These are phyloP conservation scores for Aspergillus heteromorphus DNA, from an alignment of 495 filamentous ascomycete genomes.

Conservation along the genomic window DNA sequence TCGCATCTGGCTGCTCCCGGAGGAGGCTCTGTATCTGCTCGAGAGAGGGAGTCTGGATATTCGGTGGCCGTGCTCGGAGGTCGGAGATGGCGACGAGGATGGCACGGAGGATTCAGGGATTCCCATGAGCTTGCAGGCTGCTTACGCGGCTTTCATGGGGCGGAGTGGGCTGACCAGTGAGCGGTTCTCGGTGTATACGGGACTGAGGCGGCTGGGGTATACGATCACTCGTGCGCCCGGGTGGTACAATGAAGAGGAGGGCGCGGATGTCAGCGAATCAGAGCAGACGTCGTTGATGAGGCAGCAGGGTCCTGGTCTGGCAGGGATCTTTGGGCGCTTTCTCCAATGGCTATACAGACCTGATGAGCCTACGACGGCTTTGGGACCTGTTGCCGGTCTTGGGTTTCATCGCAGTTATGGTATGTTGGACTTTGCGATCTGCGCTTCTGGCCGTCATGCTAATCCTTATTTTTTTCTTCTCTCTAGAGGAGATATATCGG, in stretches of 20 bases:
- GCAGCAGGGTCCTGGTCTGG: constrained; percentile 25
- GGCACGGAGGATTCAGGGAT: constrained; percentile 50
- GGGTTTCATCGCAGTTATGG: constrained; percentile 77
- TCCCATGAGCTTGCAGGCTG: constrained; percentile 84
- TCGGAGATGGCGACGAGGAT: constrained; percentile 24
- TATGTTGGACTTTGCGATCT: constrained; percentile 13
- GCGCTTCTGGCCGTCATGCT: neutral
- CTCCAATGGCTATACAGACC: constrained; percentile 31
- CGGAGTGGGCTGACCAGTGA: constrained; percentile 64
- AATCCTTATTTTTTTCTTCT: neutral
- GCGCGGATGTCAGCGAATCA: neutral
- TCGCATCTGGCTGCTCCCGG: constrained; percentile 76
- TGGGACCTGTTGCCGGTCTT: constrained; percentile 67
- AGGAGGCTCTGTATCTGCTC: constrained; percentile 84
- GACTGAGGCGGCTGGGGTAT: constrained; percentile 80
- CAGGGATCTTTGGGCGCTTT: constrained; percentile 29
- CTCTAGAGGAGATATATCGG: constrained; percentile 62
- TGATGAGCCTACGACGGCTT: constrained; percentile 19
- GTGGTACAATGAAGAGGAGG: constrained; percentile 37
- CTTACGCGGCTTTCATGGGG: constrained; percentile 75
- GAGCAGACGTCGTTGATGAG: constrained; percentile 5
- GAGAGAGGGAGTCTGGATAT: constrained; percentile 84
- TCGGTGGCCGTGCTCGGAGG: constrained; percentile 60
- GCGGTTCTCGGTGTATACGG: constrained; percentile 78
- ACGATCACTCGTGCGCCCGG: constrained; percentile 63